Percentiles rank a stretch among this genome's conserved stretches.
These are phyloP conservation scores for Euphorbia corollata DNA, from an alignment of 441 rosid genomes.

Conservation along the genomic window DNA sequence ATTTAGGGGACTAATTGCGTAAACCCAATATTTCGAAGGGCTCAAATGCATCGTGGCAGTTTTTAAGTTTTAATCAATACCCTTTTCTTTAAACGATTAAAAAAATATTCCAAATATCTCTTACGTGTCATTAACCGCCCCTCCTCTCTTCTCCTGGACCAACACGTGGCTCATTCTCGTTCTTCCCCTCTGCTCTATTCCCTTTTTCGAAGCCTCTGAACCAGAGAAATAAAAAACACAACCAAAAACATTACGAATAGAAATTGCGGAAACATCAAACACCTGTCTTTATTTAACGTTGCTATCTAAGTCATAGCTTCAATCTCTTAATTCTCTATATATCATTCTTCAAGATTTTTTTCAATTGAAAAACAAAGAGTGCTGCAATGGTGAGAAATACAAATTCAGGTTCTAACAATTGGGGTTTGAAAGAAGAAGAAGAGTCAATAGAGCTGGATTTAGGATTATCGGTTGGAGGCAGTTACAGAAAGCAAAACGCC, in stretches of 20 bases:
- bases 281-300: background rate
- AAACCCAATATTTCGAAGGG: too few relatives aligned
- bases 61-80: too few relatives aligned
- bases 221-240: background rate
- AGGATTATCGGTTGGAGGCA: slow-evolving; percentile 50
- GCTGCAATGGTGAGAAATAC: slow-evolving; percentile 17
- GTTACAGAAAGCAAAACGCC: slow-evolving; percentile 25
- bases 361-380: slow-evolving; percentile 15
- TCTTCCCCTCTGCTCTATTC: background rate
- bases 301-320: background rate
- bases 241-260: background rate
- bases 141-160: slow-evolving; percentile 12
- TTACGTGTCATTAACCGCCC: slow-evolving; percentile 33
- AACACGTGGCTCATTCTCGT: slow-evolving; percentile 33
- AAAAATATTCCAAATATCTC: slow-evolving; percentile 18
- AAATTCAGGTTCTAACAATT: background rate
- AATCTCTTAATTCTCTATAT: too few relatives aligned
- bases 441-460: slow-evolving; percentile 43
- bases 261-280: background rate
- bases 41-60: too few relatives aligned
- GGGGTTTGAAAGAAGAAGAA: slow-evolving; percentile 30
- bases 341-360: too few relatives aligned
- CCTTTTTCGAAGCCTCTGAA: background rate
- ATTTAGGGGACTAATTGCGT: too few relatives aligned
- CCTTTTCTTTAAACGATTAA: too few relatives aligned